Evolutionary conservation across 1,139 yeast genomes (phyloP), one percentile per base, ranked within the genome.

Genomic region (Candida freyschussii): DNA sequence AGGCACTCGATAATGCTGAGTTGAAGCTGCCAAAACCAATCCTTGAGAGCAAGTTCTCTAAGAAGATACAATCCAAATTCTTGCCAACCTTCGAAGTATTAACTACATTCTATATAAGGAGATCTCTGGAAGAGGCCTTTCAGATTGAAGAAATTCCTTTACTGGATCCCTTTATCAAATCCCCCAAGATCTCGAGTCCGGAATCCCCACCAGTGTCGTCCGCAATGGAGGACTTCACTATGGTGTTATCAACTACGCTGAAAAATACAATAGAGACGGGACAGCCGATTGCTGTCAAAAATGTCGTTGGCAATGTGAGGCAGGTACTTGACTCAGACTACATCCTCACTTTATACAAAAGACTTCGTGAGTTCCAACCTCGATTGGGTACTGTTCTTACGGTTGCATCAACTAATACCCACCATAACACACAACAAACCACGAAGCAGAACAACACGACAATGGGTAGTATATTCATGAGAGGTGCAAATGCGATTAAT

Each of bases 111-210:
- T 83, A 83, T 40, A 70, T 89, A 47, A 67, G 87, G 34, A 67
- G 87, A 32, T 82, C 96, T 1, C 69, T 91, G 29, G 94, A 84
- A 50, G 85, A 82, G 48, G 86, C 96, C 2, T 73, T 84, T 29
- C 69, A 76, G 33, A 68, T 86, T 22, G 97, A 91, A 55, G 89
- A 83, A 45, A 46, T 83, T 15, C 95, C 95, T 9, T 46, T 54
- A 17, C 37, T 63, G 18, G 60, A 60, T 29, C 46, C 56, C 13
- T 43, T 34, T 8, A 33, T 54, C 14, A 27, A 31, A 12, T 32
- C 41, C 2, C 18, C 26, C n/a, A 49, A 43, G 19, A 17, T 27
- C 3, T 19, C 15, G 4, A 24, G 39, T 29, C 46, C 57, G 30
- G 44, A 53, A 27, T 21, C 50, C 23, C 45, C 83, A 4, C 81